Evolutionary conservation across 805 yeast genomes (phyloP).

Genomic region (Lachancea thermotolerans): DNA sequence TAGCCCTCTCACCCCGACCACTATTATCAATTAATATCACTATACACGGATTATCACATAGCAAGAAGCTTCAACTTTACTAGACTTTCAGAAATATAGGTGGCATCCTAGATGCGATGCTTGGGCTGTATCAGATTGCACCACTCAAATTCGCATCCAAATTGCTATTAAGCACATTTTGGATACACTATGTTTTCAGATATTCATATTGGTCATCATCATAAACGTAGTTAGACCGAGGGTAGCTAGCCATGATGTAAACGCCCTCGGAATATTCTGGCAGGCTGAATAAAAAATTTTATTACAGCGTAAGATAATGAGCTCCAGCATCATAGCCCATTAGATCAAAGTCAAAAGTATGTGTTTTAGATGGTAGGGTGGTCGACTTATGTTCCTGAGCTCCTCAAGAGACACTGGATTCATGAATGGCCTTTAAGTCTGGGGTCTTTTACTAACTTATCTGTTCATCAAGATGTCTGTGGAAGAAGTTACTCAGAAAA

Average conservation of each 20-base stretch:
- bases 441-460: neutral
- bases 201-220: too few relatives aligned
- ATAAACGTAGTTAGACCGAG: too few relatives aligned
- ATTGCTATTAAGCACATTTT: too few relatives aligned
- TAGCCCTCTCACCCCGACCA: too few relatives aligned
- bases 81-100: too few relatives aligned
- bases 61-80: too few relatives aligned
- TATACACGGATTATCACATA: too few relatives aligned
- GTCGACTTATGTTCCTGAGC: neutral
- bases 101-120: too few relatives aligned
- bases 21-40: too few relatives aligned
- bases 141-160: too few relatives aligned
- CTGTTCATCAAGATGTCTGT: constrained; percentile 24
- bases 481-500: constrained; percentile 31
- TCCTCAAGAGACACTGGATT: neutral
- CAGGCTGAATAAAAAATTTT: neutral
- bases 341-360: constrained; percentile 6
- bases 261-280: neutral
- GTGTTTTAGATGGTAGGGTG: neutral
- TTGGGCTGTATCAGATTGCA: too few relatives aligned
- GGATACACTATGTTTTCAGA: too few relatives aligned
- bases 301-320: neutral
- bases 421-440: neutral
- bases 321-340: neutral
- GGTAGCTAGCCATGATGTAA: neutral